A percentile compares a stretch with the other conserved stretches of the same genome.
Evolutionary conservation across 805 yeast species (phyloP).

Genomic region (Komagataella pseudopastoris): DNA sequence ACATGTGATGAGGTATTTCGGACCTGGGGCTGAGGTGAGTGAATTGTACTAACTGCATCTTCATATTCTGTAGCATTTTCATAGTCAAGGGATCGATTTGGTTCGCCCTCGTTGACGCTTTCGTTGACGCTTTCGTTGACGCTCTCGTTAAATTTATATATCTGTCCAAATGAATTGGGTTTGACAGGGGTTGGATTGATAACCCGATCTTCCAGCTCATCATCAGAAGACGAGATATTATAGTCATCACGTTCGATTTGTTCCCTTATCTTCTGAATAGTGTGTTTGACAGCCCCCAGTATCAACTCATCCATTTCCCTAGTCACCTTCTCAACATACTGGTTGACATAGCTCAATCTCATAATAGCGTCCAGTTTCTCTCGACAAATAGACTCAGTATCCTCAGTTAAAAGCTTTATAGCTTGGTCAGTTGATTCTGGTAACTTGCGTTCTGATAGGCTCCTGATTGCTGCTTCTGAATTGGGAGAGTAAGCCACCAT

Average conservation of each 20-base stretch:
- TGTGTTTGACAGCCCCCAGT: slow-evolving; percentile 44
- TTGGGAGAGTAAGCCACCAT: slow-evolving; percentile 37
- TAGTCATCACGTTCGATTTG: slow-evolving; percentile 4
- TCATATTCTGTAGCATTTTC: not conserved
- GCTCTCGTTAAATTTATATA: not conserved
- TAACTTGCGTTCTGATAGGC: slow-evolving; percentile 21
- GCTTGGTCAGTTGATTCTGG: slow-evolving; percentile 56
- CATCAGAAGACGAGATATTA: not conserved
- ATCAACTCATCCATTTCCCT: slow-evolving; percentile 67
- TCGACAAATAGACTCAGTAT: slow-evolving; percentile 46
- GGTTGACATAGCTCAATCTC: slow-evolving; percentile 59
- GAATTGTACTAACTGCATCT: not conserved
- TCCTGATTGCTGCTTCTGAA: slow-evolving; percentile 41
- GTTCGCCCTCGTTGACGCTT: not conserved
- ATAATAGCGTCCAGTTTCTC: slow-evolving; percentile 59
- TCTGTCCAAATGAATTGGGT: not conserved
- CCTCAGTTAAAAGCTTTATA: slow-evolving; percentile 44
- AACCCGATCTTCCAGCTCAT: not conserved
- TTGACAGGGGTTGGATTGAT: not conserved
- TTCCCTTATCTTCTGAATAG: slow-evolving; percentile 40
- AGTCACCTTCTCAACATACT: slow-evolving; percentile 64
- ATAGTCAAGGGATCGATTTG: not conserved
- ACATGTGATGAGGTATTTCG: not conserved
- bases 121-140: too few relatives aligned
- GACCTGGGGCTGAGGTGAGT: slow-evolving; percentile 1